Evolutionary conservation across 768 basidiomycete genomes (phyloP), one percentile per base, ranked within the genome.

Genomic region (Clitopilus hobsonii): DNA sequence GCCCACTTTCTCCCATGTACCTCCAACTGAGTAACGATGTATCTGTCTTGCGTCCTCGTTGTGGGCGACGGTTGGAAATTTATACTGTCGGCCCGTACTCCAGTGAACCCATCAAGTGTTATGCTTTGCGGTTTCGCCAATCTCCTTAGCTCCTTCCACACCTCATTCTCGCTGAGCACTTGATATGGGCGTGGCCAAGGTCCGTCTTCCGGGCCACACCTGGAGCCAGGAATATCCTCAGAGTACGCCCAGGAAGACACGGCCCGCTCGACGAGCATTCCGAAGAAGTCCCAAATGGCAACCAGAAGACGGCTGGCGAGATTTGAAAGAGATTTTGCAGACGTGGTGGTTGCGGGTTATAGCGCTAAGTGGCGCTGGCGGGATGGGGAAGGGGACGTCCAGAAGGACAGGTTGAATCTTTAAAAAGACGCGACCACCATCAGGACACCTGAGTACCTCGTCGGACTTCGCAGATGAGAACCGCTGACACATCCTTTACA

Each of bases 41-140:
- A 84, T 54, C 86, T 75, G 61, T 88, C 86, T 68, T 88, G 86
- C 0, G 82, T 86, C 56, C 67, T 71, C 18, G 77, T 74, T 7
- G 67, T 71, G 0, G 73, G 70, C 30, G 81, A 84, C 3, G 86
- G 86, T 58, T 88, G 86, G 56, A 88, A 87, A 63, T 86, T 87
- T 65, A 88, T 68, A 41, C 76, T 78, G 60, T 86, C 83, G 4
- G 78, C 84, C n/a, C 70, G 67, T 61, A 67, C 74, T 54, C 63
- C 72, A 51, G 53, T 59, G 29, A 60, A 60, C 8, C 57, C 56
- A 29, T 71, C 74, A 23, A 82, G 71, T 28, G 66, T 59, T 22
- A 71, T 60, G 51, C 69, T 76, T 49, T 81, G 80, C 0, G 82
- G 82, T 56, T 79, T 78, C 1, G 83, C 82, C 13, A 82, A 66